These are phyloP conservation scores for Fraxinus nigra DNA, from an alignment of 305 asterid genomes.

Conservation along the genomic window DNA sequence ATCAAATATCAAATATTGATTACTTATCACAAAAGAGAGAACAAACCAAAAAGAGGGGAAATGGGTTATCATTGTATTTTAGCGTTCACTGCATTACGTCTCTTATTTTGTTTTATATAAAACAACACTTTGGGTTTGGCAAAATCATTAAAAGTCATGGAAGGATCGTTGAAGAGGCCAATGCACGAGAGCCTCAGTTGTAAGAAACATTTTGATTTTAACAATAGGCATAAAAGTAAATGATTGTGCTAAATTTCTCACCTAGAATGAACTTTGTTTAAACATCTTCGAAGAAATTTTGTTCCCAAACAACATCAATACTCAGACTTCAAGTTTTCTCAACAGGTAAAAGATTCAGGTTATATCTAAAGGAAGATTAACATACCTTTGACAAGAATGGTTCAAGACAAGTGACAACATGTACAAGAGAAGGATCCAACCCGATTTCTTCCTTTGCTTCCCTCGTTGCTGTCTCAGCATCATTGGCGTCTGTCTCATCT, in stretches of 20 bases:
- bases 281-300: neutral
- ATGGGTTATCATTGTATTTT: neutral
- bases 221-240: neutral
- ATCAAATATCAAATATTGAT: neutral
- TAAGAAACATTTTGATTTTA: neutral
- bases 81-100: neutral
- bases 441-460: conserved; percentile 98
- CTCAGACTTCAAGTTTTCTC: neutral
- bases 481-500: conserved; percentile 70
- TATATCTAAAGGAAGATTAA: neutral
- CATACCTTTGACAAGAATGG: conserved; percentile 89
- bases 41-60: neutral
- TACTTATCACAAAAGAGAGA: neutral
- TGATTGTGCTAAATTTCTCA: neutral
- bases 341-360: conserved; percentile 1
- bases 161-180: neutral
- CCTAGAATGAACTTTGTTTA: neutral
- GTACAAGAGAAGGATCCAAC: conserved; percentile 74
- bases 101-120: neutral
- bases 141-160: neutral
- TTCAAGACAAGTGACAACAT: conserved; percentile 76
- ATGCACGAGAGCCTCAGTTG: neutral
- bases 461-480: conserved; percentile 78
- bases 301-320: neutral
- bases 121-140: neutral